phyloP scores from a whole-genome alignment of 106 monocot species.

The Cymbidium sinense region DNA sequence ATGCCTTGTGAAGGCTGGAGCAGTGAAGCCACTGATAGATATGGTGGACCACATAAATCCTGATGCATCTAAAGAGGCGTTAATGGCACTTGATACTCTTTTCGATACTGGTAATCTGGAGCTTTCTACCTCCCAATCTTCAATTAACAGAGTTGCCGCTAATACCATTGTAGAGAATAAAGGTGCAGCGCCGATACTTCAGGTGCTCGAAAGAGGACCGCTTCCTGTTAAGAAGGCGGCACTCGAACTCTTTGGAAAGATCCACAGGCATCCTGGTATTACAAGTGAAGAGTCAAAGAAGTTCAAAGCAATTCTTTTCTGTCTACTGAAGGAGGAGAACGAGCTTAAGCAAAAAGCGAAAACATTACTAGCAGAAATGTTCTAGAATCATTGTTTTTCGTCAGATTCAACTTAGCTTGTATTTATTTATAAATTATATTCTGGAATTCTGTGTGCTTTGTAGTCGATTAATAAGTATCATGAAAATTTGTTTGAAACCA shows the following conservation, averaged over 20 bases:
- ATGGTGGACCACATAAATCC: not conserved
- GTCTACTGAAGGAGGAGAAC: not conserved
- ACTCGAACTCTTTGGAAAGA: conserved; percentile 2
- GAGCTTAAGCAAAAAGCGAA: not conserved
- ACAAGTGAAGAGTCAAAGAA: not conserved
- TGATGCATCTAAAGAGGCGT: conserved; percentile 7
- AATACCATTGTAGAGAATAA: conserved; percentile 2
- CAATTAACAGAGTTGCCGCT: not conserved
- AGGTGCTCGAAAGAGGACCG: conserved; percentile 6
- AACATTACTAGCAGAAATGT: not conserved
- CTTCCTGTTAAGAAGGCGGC: not conserved
- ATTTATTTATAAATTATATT: not conserved
- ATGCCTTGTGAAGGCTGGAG: conserved; percentile 13
- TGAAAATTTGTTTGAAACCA: too few relatives aligned
- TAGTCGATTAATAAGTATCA: too few relatives aligned
- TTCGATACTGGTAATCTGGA: not conserved
- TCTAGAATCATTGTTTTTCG: not conserved
- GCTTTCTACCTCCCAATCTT: not conserved
- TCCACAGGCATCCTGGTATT: not conserved
- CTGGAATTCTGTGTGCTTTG: too few relatives aligned
- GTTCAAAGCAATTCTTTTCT: not conserved
- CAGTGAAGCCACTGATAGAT: conserved; percentile 11
- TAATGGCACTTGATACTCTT: conserved; percentile 6
- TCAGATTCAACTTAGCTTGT: not conserved
- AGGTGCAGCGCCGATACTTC: conserved; percentile 5